These are phyloP conservation scores for Phytophthora foliorum DNA, from an alignment of 352 stramenopile species.

Conservation along the genomic window DNA sequence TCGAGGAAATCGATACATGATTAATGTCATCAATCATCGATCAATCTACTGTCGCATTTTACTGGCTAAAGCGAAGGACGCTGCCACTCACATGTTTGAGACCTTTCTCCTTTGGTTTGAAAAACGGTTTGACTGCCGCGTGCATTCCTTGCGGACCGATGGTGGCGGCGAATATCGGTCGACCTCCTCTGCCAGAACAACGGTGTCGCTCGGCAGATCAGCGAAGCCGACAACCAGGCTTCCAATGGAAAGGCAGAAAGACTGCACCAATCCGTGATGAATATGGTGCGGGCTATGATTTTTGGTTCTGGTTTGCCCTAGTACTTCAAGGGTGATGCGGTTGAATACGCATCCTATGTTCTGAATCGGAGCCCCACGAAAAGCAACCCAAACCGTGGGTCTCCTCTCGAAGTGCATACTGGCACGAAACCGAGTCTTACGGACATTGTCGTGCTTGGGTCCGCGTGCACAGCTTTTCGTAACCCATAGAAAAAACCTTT, in stretches of 20 bases:
- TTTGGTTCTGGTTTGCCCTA: conserved; percentile 20
- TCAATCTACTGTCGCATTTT: conserved; percentile 33
- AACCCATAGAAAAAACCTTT: no score
- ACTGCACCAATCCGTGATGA: conserved; percentile 44
- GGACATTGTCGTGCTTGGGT: no score
- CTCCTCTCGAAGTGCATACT: no score
- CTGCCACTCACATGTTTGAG: conserved; percentile 11
- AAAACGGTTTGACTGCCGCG: conserved; percentile 12
- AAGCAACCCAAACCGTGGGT: no score
- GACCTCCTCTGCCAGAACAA: conserved; percentile 19
- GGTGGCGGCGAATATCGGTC: conserved; percentile 32
- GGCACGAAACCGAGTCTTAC: no score
- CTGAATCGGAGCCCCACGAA: no score
- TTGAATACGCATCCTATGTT: no score
- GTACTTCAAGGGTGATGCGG: no score
- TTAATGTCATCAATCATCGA: conserved; percentile 29
- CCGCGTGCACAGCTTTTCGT: no score
- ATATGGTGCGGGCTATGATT: conserved; percentile 40
- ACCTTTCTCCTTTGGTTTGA: conserved; percentile 22
- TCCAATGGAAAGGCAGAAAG: conserved; percentile 39
- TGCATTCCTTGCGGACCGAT: conserved; percentile 25
- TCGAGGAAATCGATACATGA: conserved; percentile 27
- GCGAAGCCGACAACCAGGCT: conserved; percentile 31
- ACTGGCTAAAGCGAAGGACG: conserved; percentile 19
- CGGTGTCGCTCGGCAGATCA: conserved; percentile 29